phyloP scores from a whole-genome alignment of 371 early-diverging fungal genomes.

The Coemansia sp. region DNA sequence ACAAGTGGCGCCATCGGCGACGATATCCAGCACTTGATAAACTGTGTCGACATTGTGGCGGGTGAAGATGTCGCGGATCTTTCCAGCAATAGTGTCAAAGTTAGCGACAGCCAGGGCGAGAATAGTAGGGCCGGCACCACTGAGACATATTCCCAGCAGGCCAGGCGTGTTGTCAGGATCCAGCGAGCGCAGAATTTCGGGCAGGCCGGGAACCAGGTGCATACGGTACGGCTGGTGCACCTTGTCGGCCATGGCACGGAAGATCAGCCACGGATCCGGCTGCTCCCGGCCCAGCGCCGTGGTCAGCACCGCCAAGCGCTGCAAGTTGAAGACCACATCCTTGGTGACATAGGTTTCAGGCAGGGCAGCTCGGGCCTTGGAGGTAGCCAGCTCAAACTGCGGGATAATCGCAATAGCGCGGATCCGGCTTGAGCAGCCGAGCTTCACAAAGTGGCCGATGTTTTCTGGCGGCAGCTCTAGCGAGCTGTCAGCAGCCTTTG shows the following conservation, averaged over 20 bases:
- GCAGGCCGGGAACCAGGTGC: conserved; percentile 90
- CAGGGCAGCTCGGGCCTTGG: conserved; percentile 85
- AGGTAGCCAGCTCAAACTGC: conserved; percentile 87
- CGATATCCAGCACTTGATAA: conserved; percentile 76
- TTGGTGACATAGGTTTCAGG: conserved; percentile 72
- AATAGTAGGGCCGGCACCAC: conserved; percentile 97
- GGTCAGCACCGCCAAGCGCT: conserved; percentile 86
- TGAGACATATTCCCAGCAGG: conserved; percentile 87
- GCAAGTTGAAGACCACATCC: conserved; percentile 90
- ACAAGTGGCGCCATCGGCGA: conserved; percentile 62
- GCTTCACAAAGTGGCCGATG: conserved; percentile 66
- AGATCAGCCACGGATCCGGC: conserved; percentile 72
- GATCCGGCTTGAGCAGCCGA: conserved; percentile 70
- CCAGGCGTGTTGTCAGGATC: conserved; percentile 78
- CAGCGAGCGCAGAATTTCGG: conserved; percentile 74
- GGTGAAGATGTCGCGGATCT: conserved; percentile 64
- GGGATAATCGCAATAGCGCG: conserved; percentile 87
- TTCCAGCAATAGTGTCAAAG: conserved; percentile 70
- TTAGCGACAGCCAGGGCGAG: conserved; percentile 79
- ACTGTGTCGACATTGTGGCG: conserved; percentile 61
- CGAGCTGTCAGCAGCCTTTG: conserved; percentile 30
- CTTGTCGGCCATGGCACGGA: conserved; percentile 90
- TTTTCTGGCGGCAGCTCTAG: conserved; percentile 58
- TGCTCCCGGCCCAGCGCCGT: conserved; percentile 72
- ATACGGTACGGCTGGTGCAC: conserved; percentile 94